Conservation (phyloP, 495 filamentous ascomycete genomes). For the Daldinia decipiens region DNA sequence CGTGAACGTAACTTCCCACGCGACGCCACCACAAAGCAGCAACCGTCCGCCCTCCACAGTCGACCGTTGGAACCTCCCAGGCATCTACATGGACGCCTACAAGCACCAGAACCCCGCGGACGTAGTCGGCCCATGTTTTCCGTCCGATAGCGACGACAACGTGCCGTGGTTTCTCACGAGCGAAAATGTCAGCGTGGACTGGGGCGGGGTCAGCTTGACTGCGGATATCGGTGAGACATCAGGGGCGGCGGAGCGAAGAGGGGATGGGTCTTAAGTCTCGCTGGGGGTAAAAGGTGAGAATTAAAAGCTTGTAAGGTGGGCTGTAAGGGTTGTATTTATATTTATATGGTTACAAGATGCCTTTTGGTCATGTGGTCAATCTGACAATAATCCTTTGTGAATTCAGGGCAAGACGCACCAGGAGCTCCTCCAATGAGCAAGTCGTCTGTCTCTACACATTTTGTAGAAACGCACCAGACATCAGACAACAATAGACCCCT, state of each 20-base stretch:
- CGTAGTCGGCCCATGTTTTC: neutral
- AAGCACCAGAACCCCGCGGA: neutral
- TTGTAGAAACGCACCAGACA: no score
- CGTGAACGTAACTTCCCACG: neutral
- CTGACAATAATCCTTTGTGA: no score
- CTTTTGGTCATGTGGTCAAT: no score
- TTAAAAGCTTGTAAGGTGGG: neutral
- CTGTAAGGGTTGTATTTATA: neutral
- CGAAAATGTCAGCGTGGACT: neutral
- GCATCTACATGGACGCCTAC: neutral
- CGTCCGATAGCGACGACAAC: neutral
- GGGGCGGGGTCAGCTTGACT: neutral
- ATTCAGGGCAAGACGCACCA: no score
- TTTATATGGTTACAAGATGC: no score
- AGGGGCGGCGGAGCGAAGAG: neutral
- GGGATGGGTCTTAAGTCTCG: neutral
- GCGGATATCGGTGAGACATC: neutral
- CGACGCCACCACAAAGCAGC: neutral
- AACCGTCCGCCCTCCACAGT: neutral
- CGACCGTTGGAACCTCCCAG: constrained; percentile 4
- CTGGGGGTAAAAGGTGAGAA: no score
- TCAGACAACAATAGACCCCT: no score
- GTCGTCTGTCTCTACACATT: no score
- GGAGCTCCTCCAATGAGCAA: no score
- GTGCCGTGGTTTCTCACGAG: constrained; percentile 20